Evolutionary conservation across 2,329 filamentous ascomycete species (phyloP), one percentile per base, ranked within the genome.

Genomic region (Claviceps maximensis): DNA sequence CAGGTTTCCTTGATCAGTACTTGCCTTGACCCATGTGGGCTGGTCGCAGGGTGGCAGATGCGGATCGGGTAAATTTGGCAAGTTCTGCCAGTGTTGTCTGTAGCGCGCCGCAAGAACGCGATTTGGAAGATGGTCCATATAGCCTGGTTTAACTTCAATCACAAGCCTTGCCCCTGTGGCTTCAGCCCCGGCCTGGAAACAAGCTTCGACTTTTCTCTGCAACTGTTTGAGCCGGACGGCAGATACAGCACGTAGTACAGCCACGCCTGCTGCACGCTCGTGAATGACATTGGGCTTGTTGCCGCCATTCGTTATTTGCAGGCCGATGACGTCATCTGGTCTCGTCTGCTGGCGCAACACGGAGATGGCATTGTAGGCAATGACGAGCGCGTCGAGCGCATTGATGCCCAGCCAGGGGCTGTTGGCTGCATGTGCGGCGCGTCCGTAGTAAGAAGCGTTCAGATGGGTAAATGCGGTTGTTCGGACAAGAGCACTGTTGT

Each of bases 1-100:
- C 52, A 82, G 63, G 56, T 83, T 72, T 0, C 79, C 80, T 64
- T 81, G 77, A 59, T 83, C 79, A 0, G 77, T 80, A 57, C 75
- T 79, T 4, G 78, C 78, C 49, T 52, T 52, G 29, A 55, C 52
- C 49, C 41, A 49, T 0, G 54, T 56, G 6, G 42, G 27, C 59
- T 69, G 71, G n/a, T 56, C 55, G 0, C 67, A 62, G 56, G 69
- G 71, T 51, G 21, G 60, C 44, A 59, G 65, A 41, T 55, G 66
- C 59, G 57, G 70, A 10, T 50, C 27, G 41, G 70, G 68, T 38
- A 47, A 59, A 61, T 71, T 77, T 17, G 52, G 52, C 42, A 56
- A 23, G 3, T 47, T 47, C 15, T 56, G 19, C 67, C 64, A 78
- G 62, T 69, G 74, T 49, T 60, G 66, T 53, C 60, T 69, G 61